Conservation (phyloP, 352 stramenopile species). For the Phytophthora boehmeriae region DNA sequence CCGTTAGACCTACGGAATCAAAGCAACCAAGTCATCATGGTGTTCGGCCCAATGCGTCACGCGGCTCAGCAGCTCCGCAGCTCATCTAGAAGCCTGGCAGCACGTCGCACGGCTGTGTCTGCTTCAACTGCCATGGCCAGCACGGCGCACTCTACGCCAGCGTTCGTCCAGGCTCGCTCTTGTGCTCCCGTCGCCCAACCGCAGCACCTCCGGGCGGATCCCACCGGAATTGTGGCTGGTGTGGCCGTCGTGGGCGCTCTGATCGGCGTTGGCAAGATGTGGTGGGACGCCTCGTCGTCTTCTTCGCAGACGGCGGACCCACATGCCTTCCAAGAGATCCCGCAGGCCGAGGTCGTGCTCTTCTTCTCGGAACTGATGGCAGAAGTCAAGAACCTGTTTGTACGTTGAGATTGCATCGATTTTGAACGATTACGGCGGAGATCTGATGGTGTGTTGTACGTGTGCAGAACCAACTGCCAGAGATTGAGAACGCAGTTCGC, state of each 20-base stretch:
- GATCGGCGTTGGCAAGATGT: conserved; percentile 85
- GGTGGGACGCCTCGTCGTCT: conserved; percentile 75
- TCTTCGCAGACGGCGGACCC: conserved; percentile 6
- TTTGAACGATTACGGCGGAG: too few species aligned
- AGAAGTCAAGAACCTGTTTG: conserved; percentile 69
- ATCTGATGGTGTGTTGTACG: conserved; percentile 9
- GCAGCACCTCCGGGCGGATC: conserved; percentile 49
- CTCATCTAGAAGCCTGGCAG: conserved; percentile 10
- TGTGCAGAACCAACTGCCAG: conserved; percentile 62
- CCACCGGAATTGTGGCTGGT: conserved; percentile 67
- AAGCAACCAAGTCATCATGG: conserved; percentile 19
- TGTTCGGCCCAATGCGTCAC: conserved; percentile 34
- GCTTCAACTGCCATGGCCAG: conserved; percentile 7
- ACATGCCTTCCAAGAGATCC: conserved; percentile 55
- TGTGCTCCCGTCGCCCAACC: conserved; percentile 15
- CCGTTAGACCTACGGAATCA: conserved; percentile 6
- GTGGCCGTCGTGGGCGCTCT: conserved; percentile 74
- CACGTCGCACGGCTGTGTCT: conserved; percentile 11
- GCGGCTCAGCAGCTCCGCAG: conserved; percentile 31
- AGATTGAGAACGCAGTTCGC: conserved; percentile 68
- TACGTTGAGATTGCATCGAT: too few species aligned
- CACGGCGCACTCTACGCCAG: not conserved
- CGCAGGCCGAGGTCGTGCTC: conserved; percentile 57
- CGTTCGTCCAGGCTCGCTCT: conserved; percentile 18
- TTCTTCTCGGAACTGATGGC: conserved; percentile 80